Base-by-base conservation (phyloP, 345 rosid genomes). In the Camelina laxa region DNA sequence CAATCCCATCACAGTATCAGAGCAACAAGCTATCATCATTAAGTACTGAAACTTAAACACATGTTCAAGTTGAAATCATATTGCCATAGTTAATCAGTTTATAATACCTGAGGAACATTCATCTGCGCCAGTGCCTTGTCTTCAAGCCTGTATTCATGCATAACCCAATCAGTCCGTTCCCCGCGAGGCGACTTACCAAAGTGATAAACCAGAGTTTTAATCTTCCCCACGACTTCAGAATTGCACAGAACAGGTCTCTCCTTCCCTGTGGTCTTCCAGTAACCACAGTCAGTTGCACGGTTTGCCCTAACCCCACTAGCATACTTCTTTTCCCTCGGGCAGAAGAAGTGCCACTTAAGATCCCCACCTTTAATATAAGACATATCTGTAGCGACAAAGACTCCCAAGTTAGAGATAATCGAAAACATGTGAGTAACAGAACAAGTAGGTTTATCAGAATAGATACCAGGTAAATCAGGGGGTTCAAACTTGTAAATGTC, bases 331-430 rank as follows among this genome's bases (percentile, higher is more conserved):
- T 77, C 88, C 15, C 84, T 66, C 0, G 97, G 91, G 75, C 98
- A 89, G 69, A 86, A 91, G 85, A 91, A 94, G 74, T 81, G 87
- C 96, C 96, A 94, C 42, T 94, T 87, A 30, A 85, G 85, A 77
- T 95, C 97, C 19, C 88, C 80, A n/a, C 72, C 75, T 51, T 39
- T 75, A 55, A 83, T 57, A 48, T 1, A 27, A 0, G 97, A 87
- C 71, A 64, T 70, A 49, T 10, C 92, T 76, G 77, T n/a, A 4
- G 51, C 2, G 16, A 42, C 48, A 33, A 41, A 72, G 2, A 22
- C 30, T 6, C 20, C 9, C 7, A 39, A 53, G 49, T 62, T 9
- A 65, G 49, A 22, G 0, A 72, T 27, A 21, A 13, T 0, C 27
- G 42, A 67, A 59, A 24, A 59, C 22, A 15, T 16, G 15, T 42